Conservation (phyloP, 352 stramenopile species). For the Aphanomyces invadans region DNA sequence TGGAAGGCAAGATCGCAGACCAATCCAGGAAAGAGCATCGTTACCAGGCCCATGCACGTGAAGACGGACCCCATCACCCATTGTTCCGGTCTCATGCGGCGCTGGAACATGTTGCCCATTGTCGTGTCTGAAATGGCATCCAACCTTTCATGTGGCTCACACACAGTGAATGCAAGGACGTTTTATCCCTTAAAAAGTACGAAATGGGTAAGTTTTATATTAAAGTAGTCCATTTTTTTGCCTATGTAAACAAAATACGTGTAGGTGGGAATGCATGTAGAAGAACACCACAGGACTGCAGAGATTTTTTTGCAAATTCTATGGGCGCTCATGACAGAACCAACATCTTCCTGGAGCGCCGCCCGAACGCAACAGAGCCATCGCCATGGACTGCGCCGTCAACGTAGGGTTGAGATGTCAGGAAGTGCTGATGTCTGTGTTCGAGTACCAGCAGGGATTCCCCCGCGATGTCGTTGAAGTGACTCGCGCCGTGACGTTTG, state of each 20-base stretch:
- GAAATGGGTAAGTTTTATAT: too few relatives aligned
- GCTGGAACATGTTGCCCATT: constrained; percentile 6
- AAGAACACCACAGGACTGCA: too few relatives aligned
- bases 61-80: constrained; percentile 1
- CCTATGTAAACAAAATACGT: too few relatives aligned
- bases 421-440: not conserved
- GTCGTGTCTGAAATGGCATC: not conserved
- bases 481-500: not conserved
- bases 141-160: too few relatives aligned
- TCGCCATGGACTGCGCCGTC: not conserved
- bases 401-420: not conserved
- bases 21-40: not conserved
- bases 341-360: not conserved
- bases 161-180: too few relatives aligned
- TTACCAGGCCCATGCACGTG: not conserved
- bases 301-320: too few relatives aligned
- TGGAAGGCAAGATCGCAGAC: constrained; percentile 1
- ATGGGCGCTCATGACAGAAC: too few relatives aligned
- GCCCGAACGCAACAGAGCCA: not conserved
- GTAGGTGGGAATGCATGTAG: too few relatives aligned
- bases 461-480: not conserved
- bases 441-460: not conserved
- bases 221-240: too few relatives aligned
- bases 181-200: too few relatives aligned
- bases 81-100: not conserved